Base-by-base conservation (phyloP, 2,329 filamentous ascomycete genomes). In the Cercospora janseana region DNA sequence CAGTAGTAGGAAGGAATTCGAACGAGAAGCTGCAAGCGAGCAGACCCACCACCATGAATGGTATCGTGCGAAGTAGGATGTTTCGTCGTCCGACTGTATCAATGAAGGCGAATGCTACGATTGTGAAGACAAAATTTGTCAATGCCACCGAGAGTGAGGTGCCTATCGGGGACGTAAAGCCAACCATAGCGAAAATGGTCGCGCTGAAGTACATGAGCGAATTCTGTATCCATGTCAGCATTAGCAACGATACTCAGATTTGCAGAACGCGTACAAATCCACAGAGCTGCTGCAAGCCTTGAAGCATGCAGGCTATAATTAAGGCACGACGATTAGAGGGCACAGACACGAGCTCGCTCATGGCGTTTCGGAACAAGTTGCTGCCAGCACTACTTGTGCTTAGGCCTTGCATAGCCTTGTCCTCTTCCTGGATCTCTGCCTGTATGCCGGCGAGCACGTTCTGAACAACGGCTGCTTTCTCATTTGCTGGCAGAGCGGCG, bases 291-390 rank as follows among this genome's bases (percentile, higher is more conserved):
- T 96, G 92, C 5, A 94, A 73, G 0, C 83, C 88, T 64, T 96
- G 91, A 2, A 96, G 76, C 57, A 93, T 79, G 69, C 90, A 94
- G 1, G 91, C 89, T 65, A 96, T 93, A 0, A 79, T 79, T 64
- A 96, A 69, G 0, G 92, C 91, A 53, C 89, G 80, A 44, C 85
- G 75, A 61, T 89, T 87, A 49, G 79, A 69, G 4, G 64, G 67
- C 1, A 70, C 59, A 6, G 53, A 37, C 15, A 70, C 24, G 5
- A 75, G 63, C 58, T 80, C 79, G 12, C 47, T 55, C 23, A 47
- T 26, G 1, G 49, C 50, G 9, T 32, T 23, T 8, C 29, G 45
- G 8, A 61, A 40, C 8, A 46, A 28, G 20, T 24, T 45, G n/a
- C 24, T 26, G 13, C 41, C 44, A 18, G 48, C 40, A 24, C 40